These are phyloP conservation scores for Paramyrothecium roridum DNA, from an alignment of 2,329 filamentous ascomycete genomes.

Conservation along the genomic window DNA sequence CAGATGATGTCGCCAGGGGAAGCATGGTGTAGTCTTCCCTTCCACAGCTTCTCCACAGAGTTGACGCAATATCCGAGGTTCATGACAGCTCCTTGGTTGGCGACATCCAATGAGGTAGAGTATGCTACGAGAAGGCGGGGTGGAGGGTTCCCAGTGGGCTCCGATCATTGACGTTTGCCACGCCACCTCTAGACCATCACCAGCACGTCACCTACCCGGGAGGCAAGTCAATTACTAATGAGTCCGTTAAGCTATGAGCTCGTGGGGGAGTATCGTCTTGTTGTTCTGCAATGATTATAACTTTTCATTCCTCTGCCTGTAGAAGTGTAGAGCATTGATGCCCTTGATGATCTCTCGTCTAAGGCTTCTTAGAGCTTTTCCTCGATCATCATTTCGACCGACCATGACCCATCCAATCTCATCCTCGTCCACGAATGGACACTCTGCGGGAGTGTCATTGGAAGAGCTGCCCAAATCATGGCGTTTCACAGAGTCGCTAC, in stretches of 20 bases:
- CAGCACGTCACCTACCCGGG: not conserved
- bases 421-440: conserved; percentile 19
- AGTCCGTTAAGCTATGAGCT: not conserved
- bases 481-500: conserved; percentile 64
- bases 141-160: not conserved
- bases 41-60: too few relatives aligned
- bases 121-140: too few relatives aligned
- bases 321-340: conserved; percentile 1
- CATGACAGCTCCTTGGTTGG: too few relatives aligned
- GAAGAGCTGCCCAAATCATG: conserved; percentile 62
- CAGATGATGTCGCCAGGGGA: too few relatives aligned
- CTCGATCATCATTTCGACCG: conserved; percentile 16
- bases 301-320: not conserved
- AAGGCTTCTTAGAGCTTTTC: conserved; percentile 24
- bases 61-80: too few relatives aligned
- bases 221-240: not conserved
- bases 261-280: not conserved
- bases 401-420: conserved; percentile 20
- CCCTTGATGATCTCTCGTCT: conserved; percentile 31
- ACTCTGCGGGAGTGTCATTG: conserved; percentile 34
- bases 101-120: not conserved
- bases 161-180: not conserved
- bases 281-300: not conserved
- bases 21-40: too few relatives aligned
- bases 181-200: not conserved